Conservation (phyloP, 495 filamentous ascomycete genomes). For the Geopyxis carbonaria region DNA sequence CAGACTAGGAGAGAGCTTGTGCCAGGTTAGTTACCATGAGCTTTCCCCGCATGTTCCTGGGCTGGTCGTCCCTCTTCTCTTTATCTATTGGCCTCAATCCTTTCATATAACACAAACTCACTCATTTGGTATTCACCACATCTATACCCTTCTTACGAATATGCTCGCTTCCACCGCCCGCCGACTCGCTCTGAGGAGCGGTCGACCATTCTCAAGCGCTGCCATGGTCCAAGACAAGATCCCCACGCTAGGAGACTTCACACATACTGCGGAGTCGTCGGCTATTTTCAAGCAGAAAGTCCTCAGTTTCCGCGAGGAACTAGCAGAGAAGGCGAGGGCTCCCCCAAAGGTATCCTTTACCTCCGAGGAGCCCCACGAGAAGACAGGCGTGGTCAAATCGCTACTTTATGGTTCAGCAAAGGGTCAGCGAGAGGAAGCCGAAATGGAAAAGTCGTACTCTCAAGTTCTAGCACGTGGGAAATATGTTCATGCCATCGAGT, state of each 20-base stretch:
- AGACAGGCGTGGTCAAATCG: slow-evolving; percentile 29
- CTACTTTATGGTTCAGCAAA: slow-evolving; percentile 95
- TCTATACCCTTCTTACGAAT: no score
- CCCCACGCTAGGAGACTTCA: slow-evolving; percentile 76
- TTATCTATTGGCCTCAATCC: no score
- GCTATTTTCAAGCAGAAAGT: slow-evolving; percentile 62
- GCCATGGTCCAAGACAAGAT: slow-evolving; percentile 30
- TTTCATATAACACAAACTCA: no score
- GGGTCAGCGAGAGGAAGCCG: slow-evolving; percentile 75
- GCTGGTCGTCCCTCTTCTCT: no score
- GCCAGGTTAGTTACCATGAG: no score
- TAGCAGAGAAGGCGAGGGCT: slow-evolving; percentile 45
- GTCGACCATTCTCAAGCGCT: slow-evolving; percentile 41
- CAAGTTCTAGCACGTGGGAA: slow-evolving; percentile 90
- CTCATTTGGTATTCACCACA: no score
- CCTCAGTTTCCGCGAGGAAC: slow-evolving; percentile 67
- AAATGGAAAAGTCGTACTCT: slow-evolving; percentile 87
- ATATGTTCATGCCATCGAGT: slow-evolving; percentile 95
- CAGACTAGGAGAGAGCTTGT: no score
- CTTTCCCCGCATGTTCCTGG: no score
- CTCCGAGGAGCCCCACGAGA: slow-evolving; percentile 2
- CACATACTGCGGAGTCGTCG: slow-evolving; percentile 42
- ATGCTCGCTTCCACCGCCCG: slow-evolving; percentile 29
- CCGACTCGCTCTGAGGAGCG: slow-evolving; percentile 27
- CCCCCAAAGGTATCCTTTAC: slow-evolving; percentile 10